Base-by-base conservation (phyloP, 2,329 filamentous ascomycete genomes). In the Shiraia sp. region DNA sequence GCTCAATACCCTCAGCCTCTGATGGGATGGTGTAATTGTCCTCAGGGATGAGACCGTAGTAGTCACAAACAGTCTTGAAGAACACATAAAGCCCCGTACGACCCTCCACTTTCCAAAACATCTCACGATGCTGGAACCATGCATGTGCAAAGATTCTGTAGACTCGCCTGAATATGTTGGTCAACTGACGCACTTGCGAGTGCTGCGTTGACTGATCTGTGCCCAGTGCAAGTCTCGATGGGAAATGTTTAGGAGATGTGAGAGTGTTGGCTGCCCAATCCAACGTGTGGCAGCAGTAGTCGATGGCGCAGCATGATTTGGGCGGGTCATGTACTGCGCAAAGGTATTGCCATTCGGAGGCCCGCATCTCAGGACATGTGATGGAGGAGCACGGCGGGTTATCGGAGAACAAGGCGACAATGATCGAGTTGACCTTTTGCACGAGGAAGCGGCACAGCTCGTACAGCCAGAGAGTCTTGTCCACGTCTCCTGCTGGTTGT, bases 111-210 rank as follows among this genome's bases (percentile, higher is more conserved):
- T 88, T 84, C 90, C 92, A 97, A 69, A 97, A 99, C 38, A 96
- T 89, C 40, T 87, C 87, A 32, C 91, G 83, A 69, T 99, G 93
- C 72, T 96, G 90, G 69, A 96, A 99, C 93, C 93, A 99, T 6
- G 93, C 93, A 67, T 99, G 93, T 32, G 93, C 93, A 66, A 97
- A 99, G 71, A 99, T 97, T 46, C 93, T 83, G 70, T 99, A 95
- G 35, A 97, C 81, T 10, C 93, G 82, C 41, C 93, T 82, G 71
- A 99, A 97, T 42, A 99, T 92, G 68, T 96, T 97, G 57, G 92
- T 87, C 45, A 99, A 77, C 67, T 95, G 92, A 69, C 90, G 89
- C 45, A 87, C 77, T 41, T 88, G 88, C 30, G 75, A 65, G 38
- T 71, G 63, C 41, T 68, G 61, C 10, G 61, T 62, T 16, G 56